These are phyloP conservation scores for Hygrophila difformis DNA, from an alignment of 257 asterid genomes.

Conservation along the genomic window DNA sequence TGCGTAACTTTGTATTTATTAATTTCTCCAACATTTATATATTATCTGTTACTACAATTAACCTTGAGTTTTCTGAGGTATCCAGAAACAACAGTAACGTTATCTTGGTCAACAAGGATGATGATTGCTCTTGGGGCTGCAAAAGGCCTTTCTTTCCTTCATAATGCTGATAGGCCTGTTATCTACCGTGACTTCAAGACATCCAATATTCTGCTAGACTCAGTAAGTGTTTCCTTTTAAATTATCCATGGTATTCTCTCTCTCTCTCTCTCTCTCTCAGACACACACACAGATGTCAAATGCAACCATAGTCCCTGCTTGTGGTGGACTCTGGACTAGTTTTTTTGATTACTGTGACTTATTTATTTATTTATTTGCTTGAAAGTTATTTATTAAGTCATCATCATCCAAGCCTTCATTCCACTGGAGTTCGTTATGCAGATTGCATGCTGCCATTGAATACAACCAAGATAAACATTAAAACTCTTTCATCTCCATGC, in stretches of 20 bases:
- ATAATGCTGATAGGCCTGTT: slow-evolving; percentile 95
- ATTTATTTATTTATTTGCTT: slow-evolving; percentile 5
- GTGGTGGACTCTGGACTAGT: background rate
- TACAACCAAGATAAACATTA: too few relatives aligned
- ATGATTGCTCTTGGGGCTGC: slow-evolving; percentile 99
- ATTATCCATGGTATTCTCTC: slow-evolving; percentile 6
- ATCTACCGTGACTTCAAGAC: slow-evolving; percentile 98
- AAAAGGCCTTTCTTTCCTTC: slow-evolving; percentile 98
- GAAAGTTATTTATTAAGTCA: slow-evolving; percentile 6
- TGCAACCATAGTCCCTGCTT: too few relatives aligned
- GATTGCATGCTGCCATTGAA: too few relatives aligned
- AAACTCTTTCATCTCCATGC: slow-evolving; percentile 3
- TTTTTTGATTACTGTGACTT: slow-evolving; percentile 1
- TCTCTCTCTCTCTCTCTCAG: background rate
- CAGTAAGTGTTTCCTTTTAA: slow-evolving; percentile 42
- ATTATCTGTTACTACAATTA: slow-evolving; percentile 22
- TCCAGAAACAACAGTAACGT: slow-evolving; percentile 74
- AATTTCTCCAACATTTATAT: background rate
- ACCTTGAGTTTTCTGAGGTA: slow-evolving; percentile 57
- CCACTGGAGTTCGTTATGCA: too few relatives aligned
- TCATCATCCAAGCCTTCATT: background rate
- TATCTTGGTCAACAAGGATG: slow-evolving; percentile 96
- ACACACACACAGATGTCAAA: too few relatives aligned
- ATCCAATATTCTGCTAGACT: slow-evolving; percentile 85
- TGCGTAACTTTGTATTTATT: too few relatives aligned